These are phyloP conservation scores for Epichloe bromicola DNA, from an alignment of 2,329 filamentous ascomycete species.

Conservation along the genomic window DNA sequence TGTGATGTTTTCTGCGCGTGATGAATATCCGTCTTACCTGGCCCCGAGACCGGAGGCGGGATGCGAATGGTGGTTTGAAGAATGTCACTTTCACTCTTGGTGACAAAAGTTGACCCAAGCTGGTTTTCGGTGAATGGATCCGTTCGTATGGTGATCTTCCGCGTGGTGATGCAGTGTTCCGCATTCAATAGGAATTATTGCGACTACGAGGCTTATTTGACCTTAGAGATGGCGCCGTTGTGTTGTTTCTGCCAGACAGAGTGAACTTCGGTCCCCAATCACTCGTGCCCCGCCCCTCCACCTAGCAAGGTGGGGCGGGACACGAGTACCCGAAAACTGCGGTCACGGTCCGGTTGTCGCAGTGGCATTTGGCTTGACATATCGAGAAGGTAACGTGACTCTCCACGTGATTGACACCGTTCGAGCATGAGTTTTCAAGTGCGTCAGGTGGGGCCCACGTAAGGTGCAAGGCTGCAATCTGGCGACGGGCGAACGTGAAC, in stretches of 20 bases:
- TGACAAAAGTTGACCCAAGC: no score
- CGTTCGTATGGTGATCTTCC: no score
- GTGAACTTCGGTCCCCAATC: not conserved
- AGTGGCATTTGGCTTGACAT: no score
- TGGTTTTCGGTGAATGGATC: no score
- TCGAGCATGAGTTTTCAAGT: not conserved
- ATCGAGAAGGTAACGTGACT: not conserved
- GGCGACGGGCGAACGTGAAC: not conserved
- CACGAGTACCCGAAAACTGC: not conserved
- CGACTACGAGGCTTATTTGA: no score
- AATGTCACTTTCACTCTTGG: not conserved
- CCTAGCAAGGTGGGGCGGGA: no score
- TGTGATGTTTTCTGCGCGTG: not conserved
- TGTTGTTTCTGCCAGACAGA: no score
- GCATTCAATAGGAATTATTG: no score
- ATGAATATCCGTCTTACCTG: not conserved
- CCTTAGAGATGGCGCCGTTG: no score
- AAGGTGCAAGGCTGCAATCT: constrained; percentile 7
- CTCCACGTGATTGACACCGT: not conserved
- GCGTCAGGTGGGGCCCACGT: not conserved
- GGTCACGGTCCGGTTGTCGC: no score
- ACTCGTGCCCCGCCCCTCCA: not conserved
- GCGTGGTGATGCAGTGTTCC: no score
- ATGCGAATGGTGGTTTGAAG: not conserved
- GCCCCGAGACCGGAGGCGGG: not conserved